phyloP scores from a whole-genome alignment of 805 yeast genomes.

The Phaffomyces opuntiae region DNA sequence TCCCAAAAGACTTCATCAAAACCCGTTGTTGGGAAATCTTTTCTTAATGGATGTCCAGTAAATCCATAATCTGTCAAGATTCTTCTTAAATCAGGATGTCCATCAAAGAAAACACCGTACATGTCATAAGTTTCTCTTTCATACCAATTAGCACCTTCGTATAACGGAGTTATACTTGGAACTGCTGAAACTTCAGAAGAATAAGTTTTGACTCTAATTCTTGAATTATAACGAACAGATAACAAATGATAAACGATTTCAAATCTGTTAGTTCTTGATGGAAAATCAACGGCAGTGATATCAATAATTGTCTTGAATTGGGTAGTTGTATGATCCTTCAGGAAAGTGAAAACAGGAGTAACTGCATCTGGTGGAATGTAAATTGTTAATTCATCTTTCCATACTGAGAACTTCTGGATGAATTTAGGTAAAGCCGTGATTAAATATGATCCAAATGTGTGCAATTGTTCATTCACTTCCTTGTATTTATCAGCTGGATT shows the following conservation, averaged over 20 bases:
- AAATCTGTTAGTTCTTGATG: constrained; percentile 75
- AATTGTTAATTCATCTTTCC: constrained; percentile 83
- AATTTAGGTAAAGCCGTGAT: constrained; percentile 75
- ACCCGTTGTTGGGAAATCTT: constrained; percentile 90
- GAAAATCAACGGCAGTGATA: constrained; percentile 83
- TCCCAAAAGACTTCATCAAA: constrained; percentile 87
- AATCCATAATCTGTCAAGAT: constrained; percentile 89
- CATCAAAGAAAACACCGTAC: constrained; percentile 82
- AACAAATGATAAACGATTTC: constrained; percentile 82
- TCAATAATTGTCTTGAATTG: constrained; percentile 77
- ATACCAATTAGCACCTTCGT: constrained; percentile 82
- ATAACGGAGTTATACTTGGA: constrained; percentile 68
- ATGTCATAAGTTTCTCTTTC: constrained; percentile 86
- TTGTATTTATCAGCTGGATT: constrained; percentile 75
- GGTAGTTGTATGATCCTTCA: constrained; percentile 72
- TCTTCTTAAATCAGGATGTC: constrained; percentile 84
- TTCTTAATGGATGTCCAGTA: constrained; percentile 86
- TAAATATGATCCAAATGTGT: constrained; percentile 73
- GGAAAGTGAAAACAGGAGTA: constrained; percentile 61
- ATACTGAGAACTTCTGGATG: constrained; percentile 77
- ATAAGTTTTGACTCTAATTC: constrained; percentile 84
- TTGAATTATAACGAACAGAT: constrained; percentile 75
- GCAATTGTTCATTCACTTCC: constrained; percentile 63
- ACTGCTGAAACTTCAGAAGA: constrained; percentile 79
- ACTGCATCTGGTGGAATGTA: constrained; percentile 72